These are phyloP conservation scores for Nicotiana tabacum DNA, from an alignment of 257 asterid species.

Conservation along the genomic window DNA sequence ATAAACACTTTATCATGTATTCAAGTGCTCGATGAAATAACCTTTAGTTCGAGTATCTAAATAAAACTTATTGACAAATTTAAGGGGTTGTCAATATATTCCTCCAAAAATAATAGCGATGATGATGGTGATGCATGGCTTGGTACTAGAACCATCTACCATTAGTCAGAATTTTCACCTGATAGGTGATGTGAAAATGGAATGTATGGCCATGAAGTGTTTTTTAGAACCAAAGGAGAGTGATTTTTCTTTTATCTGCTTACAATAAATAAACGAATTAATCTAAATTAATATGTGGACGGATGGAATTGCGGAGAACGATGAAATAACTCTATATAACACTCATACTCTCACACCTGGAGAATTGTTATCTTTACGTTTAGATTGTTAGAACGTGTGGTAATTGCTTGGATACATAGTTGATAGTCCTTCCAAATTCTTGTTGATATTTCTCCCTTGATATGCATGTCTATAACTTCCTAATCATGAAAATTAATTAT, in stretches of 20 bases:
- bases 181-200: neutral
- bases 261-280: neutral
- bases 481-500: too few species aligned
- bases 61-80: too few species aligned
- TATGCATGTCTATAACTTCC: too few species aligned
- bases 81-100: too few species aligned
- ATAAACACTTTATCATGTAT: too few species aligned
- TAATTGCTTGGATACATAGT: too few species aligned
- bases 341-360: neutral
- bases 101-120: neutral
- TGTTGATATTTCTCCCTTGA: too few species aligned
- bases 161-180: neutral
- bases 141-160: neutral
- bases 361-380: neutral
- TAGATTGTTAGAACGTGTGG: neutral
- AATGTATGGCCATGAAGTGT: neutral
- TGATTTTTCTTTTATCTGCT: neutral
- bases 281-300: neutral
- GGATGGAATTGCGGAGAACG: neutral
- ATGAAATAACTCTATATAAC: too few species aligned
- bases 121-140: neutral
- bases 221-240: neutral
- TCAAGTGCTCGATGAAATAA: too few species aligned
- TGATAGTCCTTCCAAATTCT: too few species aligned
- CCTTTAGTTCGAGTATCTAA: too few species aligned